Conservation (phyloP, 208 protist genomes). For the Acanthamoeba castellanii region DNA sequence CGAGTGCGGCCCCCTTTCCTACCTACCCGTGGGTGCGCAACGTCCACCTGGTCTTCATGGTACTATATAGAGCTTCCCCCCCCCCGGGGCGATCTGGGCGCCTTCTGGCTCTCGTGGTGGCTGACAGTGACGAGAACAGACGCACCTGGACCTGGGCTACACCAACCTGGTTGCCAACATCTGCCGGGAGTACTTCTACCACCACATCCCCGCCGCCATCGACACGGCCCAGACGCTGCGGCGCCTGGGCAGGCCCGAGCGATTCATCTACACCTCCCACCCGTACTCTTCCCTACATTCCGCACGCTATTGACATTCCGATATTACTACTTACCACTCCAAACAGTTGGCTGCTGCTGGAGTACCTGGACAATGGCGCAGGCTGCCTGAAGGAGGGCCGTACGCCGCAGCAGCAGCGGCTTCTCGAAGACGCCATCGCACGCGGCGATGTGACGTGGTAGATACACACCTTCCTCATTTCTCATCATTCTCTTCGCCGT, state of each 20-base stretch:
- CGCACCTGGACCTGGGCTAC: constrained; percentile 20
- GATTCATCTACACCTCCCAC: constrained; percentile 19
- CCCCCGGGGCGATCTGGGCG: not conserved
- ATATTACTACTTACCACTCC: not conserved
- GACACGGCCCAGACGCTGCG: not conserved
- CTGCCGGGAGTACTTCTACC: constrained; percentile 6
- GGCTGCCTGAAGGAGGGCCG: not conserved
- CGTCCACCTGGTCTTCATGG: not conserved
- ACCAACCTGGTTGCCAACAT: constrained; percentile 38
- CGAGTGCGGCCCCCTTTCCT: not conserved
- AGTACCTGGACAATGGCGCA: constrained; percentile 21
- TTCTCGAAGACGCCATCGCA: not conserved
- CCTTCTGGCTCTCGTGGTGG: not conserved
- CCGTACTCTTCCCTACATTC: not conserved
- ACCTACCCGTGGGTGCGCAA: not conserved
- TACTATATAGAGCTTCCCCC: not conserved
- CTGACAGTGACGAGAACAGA: not conserved
- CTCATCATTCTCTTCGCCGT: not conserved
- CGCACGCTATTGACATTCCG: too few relatives aligned
- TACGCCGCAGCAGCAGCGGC: not conserved
- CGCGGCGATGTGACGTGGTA: not conserved
- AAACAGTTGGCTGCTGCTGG: not conserved
- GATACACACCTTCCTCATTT: not conserved
- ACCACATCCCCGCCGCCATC: constrained; percentile 10
- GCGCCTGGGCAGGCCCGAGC: not conserved